Evolutionary conservation across 345 rosid genomes (phyloP).

Genomic region (Lenwebbia sp.): DNA sequence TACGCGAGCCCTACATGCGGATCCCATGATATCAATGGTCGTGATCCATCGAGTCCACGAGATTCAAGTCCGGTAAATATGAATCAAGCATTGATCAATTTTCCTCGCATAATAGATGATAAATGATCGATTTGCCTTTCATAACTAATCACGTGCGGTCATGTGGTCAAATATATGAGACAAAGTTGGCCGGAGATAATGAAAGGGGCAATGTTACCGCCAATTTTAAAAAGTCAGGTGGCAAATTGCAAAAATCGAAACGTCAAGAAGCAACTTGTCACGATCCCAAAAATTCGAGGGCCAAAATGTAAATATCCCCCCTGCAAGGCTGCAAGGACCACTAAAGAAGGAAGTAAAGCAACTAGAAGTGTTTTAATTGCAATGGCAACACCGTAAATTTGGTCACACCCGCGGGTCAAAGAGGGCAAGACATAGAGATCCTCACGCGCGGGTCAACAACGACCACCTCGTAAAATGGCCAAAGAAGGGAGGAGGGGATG

Average conservation of each 20-base stretch:
- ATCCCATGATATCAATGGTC: rapidly evolving
- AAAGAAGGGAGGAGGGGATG: neutral
- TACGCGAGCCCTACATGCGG: rapidly evolving
- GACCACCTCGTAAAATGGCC: neutral
- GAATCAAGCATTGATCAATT: neutral
- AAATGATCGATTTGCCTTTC: rapidly evolving
- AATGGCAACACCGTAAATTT: neutral
- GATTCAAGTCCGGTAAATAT: rapidly evolving
- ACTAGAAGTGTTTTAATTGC: neutral
- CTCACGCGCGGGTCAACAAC: neutral
- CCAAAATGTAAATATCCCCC: neutral
- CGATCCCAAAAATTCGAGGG: neutral
- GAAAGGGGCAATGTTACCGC: neutral
- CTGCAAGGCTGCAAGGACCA: neutral
- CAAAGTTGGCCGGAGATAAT: neutral
- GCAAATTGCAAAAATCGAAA: neutral
- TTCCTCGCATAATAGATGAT: neutral
- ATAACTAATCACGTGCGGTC: neutral
- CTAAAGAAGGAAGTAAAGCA: neutral
- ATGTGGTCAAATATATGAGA: neutral
- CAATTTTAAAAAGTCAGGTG: neutral
- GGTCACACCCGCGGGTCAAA: neutral
- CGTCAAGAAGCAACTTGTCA: neutral
- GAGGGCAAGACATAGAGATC: neutral
- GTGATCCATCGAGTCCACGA: rapidly evolving